Evolutionary conservation across 2,329 filamentous ascomycete genomes (phyloP), one percentile per base, ranked within the genome.

Genomic region (Periconia macrospinosa): DNA sequence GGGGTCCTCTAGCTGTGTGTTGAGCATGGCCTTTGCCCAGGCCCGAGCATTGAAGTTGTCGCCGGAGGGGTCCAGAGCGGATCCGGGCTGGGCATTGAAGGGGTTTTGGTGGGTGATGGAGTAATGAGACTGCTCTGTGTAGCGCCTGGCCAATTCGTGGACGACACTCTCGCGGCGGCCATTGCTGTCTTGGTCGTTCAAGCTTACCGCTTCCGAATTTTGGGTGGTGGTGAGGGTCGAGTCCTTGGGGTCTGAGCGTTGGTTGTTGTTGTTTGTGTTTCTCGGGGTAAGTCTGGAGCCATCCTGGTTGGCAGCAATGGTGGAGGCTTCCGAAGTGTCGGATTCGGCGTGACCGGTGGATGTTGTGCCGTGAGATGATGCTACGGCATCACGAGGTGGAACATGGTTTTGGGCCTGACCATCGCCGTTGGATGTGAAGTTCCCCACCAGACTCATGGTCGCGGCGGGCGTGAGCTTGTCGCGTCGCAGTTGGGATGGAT

Each of bases 11-110:
- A 73, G 70, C 43, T 75, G 73, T 43, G 80, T 57, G 57, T 80
- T 77, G 54, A 81, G 73, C 71, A 81, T 77, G 18, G 77, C 76
- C 65, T 79, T 80, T 42, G 77, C 76, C 79, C 79, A 81, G 57
- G 74, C 69, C 33, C 78, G 68, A 18, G 78, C 76, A 43, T 74
- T 76, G 73, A 81, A 81, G 61, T 80, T 73, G 1, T 72, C 63
- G 45, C 76, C 74, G 59, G 72, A 64, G 17, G 79, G 79, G 53
- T 81, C 77, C n/a, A 80, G 64, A 10, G 71, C 62, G 1, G 78
- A 79, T 52, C 71, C 75, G 30, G 74, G 60, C 27, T 72, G 66
- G 13, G 77, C 75, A 49, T 66, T 54, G 59, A 74, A 75, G 1
- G 70, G 70, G 46, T 74, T 75, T 55, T 70, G 67, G 45, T 70